Evolutionary conservation across 2,329 filamentous ascomycete species (phyloP).

Genomic region (Fusarium nelsonii): DNA sequence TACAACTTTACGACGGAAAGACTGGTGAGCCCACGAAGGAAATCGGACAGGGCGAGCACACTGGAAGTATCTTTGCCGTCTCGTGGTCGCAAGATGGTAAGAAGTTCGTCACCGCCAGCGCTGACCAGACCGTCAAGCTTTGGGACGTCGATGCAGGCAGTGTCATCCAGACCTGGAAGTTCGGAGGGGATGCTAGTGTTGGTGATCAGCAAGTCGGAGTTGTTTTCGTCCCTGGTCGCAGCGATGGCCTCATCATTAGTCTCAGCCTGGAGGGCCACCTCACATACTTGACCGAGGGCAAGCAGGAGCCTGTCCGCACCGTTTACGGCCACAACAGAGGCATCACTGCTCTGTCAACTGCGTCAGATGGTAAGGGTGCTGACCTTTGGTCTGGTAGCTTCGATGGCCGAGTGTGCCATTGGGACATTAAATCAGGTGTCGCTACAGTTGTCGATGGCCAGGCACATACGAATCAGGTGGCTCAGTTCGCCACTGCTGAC

Average conservation of each 20-base stretch:
- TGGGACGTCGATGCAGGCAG: slow-evolving; percentile 90
- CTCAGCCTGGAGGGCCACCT: slow-evolving; percentile 89
- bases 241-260: slow-evolving; percentile 89
- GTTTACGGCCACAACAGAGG: slow-evolving; percentile 92
- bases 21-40: slow-evolving; percentile 84
- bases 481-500: slow-evolving; percentile 73
- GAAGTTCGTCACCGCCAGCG: slow-evolving; percentile 89
- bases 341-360: slow-evolving; percentile 76
- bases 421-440: slow-evolving; percentile 79
- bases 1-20: slow-evolving; percentile 97
- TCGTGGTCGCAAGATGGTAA: slow-evolving; percentile 91
- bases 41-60: slow-evolving; percentile 87
- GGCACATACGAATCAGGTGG: slow-evolving; percentile 86
- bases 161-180: slow-evolving; percentile 83
- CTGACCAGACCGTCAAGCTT: slow-evolving; percentile 92
- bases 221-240: slow-evolving; percentile 85
- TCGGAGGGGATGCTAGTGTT: slow-evolving; percentile 83
- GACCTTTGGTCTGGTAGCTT: slow-evolving; percentile 92
- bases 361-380: slow-evolving; percentile 64
- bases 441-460: slow-evolving; percentile 82
- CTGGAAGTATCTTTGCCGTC: slow-evolving; percentile 91
- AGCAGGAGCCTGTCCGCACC: slow-evolving; percentile 74
- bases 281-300: slow-evolving; percentile 85
- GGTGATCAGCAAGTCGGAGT: slow-evolving; percentile 94
- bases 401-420: slow-evolving; percentile 86